These are phyloP conservation scores for Tetraselmis chui DNA, from an alignment of 139 green algal species.

Conservation along the genomic window DNA sequence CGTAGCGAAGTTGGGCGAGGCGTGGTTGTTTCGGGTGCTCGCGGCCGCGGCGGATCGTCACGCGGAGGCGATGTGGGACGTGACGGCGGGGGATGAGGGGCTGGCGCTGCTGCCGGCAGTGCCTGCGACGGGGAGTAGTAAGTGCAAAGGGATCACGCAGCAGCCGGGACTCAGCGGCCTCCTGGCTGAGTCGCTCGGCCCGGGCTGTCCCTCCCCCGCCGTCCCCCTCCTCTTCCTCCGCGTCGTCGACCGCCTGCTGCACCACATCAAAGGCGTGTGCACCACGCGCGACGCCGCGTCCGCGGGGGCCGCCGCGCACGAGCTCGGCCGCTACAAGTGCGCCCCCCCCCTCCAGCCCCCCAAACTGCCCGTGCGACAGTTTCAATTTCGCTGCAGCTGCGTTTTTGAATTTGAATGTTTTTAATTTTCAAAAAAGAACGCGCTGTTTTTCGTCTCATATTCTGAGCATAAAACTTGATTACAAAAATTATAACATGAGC, in stretches of 20 bases:
- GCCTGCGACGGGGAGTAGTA: background rate
- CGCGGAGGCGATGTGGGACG: background rate
- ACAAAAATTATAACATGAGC: no score
- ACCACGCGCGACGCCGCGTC: background rate
- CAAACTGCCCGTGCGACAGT: no score
- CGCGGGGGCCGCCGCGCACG: background rate
- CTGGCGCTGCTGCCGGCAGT: background rate
- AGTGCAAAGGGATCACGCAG: background rate
- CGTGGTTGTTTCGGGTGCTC: background rate
- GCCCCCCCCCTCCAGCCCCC: no score
- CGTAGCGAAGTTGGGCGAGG: background rate
- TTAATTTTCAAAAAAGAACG: no score
- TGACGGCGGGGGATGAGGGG: background rate
- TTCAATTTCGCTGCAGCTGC: no score
- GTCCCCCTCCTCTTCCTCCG: background rate
- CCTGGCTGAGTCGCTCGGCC: background rate
- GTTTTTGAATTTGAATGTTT: no score
- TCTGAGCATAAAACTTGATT: no score
- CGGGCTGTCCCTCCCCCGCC: background rate
- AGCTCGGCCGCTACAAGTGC: no score
- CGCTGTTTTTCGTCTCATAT: no score
- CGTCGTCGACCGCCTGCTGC: background rate
- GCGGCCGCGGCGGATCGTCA: background rate
- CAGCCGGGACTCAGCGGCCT: background rate
- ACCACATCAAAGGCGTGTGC: background rate